Evolutionary conservation across 2,329 filamentous ascomycete genomes (phyloP).

Genomic region (Rasamsonia emersonii): DNA sequence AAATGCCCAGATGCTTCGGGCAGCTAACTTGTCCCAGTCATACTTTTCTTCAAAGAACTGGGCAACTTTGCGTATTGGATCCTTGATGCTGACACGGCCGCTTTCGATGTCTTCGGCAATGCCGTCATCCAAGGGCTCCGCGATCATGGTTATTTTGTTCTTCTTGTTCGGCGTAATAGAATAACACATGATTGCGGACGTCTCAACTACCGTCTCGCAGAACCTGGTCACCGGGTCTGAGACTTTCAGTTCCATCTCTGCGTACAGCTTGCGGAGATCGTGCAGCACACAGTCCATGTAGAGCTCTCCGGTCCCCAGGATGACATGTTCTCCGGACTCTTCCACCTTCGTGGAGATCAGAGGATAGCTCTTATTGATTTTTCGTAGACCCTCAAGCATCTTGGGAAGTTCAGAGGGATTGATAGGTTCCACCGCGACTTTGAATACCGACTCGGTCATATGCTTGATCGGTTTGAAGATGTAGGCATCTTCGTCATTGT

Average conservation of each 20-base stretch:
- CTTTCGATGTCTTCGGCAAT: constrained; percentile 92
- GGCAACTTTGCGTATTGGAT: constrained; percentile 84
- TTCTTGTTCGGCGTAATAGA: constrained; percentile 98
- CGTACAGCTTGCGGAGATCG: constrained; percentile 84
- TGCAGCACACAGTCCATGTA: constrained; percentile 99
- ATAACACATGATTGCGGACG: constrained; percentile 95
- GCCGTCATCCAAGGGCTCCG: constrained; percentile 88
- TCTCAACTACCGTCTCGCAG: constrained; percentile 96
- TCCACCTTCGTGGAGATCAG: constrained; percentile 95
- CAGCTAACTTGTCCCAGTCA: constrained; percentile 90
- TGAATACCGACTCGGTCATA: constrained; percentile 95
- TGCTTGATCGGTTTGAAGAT: constrained; percentile 91
- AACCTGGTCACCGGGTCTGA: constrained; percentile 96
- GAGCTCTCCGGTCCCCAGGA: constrained; percentile 92
- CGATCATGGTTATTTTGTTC: constrained; percentile 98
- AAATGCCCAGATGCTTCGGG: constrained; percentile 96
- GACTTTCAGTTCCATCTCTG: constrained; percentile 98
- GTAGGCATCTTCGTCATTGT: constrained; percentile 83
- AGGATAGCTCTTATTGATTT: constrained; percentile 97
- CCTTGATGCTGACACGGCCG: constrained; percentile 81
- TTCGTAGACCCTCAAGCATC: constrained; percentile 93
- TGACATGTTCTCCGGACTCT: constrained; percentile 91
- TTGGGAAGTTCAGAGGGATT: constrained; percentile 97
- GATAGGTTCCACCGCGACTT: constrained; percentile 94
- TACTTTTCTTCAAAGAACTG: constrained; percentile 97